A percentile compares a stretch with the other conserved stretches of the same genome.
phyloP scores from a whole-genome alignment of 1,139 yeast species.

The Saccharomyces pastorianus region DNA sequence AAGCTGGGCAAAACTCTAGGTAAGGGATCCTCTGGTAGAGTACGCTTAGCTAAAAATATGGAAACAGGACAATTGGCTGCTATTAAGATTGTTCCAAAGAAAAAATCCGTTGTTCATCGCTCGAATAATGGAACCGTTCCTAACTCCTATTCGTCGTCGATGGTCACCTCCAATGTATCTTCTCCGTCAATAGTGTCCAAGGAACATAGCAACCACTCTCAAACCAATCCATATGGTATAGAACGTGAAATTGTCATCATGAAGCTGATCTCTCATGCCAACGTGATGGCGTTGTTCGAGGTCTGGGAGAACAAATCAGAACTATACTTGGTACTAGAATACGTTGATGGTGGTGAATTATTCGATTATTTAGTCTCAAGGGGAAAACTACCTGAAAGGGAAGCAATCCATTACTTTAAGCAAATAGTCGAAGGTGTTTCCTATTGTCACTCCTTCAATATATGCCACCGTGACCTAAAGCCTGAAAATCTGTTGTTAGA shows the following conservation, averaged over 20 bases:
- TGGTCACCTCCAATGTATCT: slow-evolving; percentile 11
- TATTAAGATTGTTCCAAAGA: slow-evolving; percentile 68
- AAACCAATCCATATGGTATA: slow-evolving; percentile 57
- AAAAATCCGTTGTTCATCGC: slow-evolving; percentile 5
- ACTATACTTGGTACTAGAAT: slow-evolving; percentile 63
- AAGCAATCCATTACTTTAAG: slow-evolving; percentile 66
- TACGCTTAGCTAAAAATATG: slow-evolving; percentile 61
- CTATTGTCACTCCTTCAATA: slow-evolving; percentile 71
- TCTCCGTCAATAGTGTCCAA: slow-evolving; percentile 11
- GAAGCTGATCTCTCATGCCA: slow-evolving; percentile 71
- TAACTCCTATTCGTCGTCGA: slow-evolving; percentile 5
- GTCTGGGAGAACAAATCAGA: slow-evolving; percentile 82
- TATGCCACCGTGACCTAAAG: slow-evolving; percentile 74
- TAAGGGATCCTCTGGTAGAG: slow-evolving; percentile 76
- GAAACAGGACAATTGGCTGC: slow-evolving; percentile 70
- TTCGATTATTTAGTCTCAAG: slow-evolving; percentile 69
- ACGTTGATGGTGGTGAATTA: slow-evolving; percentile 31
- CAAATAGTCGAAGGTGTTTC: slow-evolving; percentile 72
- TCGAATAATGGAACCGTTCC: slow-evolving; percentile 7
- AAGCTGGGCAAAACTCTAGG: slow-evolving; percentile 70
- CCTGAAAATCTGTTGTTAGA: slow-evolving; percentile 71
- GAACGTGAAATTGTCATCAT: slow-evolving; percentile 77
- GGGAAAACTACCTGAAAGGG: slow-evolving; percentile 70
- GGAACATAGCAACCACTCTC: neutral
- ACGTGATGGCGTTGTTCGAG: slow-evolving; percentile 66